These are phyloP conservation scores for Vicia sativa DNA, from an alignment of 306 rosid species.

Conservation along the genomic window DNA sequence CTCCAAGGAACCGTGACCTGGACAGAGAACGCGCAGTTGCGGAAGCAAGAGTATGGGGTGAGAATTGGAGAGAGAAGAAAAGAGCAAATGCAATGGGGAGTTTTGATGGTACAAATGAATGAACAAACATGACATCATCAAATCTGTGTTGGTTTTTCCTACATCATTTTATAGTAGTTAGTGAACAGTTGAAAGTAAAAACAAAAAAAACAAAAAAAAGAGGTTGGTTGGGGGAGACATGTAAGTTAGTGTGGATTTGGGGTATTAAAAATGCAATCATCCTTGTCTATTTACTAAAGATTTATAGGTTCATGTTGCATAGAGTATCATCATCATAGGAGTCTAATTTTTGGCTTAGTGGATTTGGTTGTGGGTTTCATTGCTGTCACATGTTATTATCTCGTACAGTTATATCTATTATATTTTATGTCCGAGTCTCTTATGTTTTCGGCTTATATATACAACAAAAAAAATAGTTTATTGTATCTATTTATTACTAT, in stretches of 20 bases:
- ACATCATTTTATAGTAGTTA: constrained; percentile 39
- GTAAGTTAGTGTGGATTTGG: constrained; percentile 49
- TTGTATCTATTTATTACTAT: constrained; percentile 34
- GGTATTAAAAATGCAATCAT: constrained; percentile 50
- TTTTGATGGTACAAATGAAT: constrained; percentile 88
- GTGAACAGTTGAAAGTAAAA: constrained; percentile 36
- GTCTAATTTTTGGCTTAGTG: constrained; percentile 67
- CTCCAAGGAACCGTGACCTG: constrained; percentile 83
- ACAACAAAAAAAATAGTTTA: constrained; percentile 35
- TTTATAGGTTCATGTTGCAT: constrained; percentile 50
- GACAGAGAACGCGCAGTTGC: constrained; percentile 97
- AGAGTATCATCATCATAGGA: constrained; percentile 39
- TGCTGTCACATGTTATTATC: constrained; percentile 51
- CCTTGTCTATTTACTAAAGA: constrained; percentile 55
- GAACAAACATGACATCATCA: constrained; percentile 34
- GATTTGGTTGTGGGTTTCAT: constrained; percentile 70
- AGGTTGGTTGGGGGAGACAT: constrained; percentile 24
- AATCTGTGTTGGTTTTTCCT: constrained; percentile 50
- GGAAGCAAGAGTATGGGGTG: constrained; percentile 95
- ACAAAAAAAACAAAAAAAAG: not conserved
- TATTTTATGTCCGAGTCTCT: constrained; percentile 65
- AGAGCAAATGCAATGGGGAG: constrained; percentile 76
- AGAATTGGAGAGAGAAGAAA: constrained; percentile 95
- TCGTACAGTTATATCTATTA: constrained; percentile 52
- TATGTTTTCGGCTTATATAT: constrained; percentile 67